A percentile compares a stretch with the other conserved stretches of the same genome.
Conservation (phyloP, 2,329 filamentous ascomycete genomes). For the Colletotrichum brevisporum region DNA sequence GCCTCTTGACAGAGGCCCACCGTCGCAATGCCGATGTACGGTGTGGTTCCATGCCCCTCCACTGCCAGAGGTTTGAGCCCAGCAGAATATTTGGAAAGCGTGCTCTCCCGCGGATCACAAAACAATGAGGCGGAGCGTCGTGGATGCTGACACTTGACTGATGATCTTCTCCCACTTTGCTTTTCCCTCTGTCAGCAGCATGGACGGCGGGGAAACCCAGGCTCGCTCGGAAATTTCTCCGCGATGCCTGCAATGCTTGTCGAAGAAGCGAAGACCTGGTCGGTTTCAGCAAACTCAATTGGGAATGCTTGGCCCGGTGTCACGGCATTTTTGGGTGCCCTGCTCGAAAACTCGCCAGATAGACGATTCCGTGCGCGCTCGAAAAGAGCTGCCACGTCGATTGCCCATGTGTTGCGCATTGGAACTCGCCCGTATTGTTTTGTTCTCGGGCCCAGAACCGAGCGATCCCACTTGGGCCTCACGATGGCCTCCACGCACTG, state of each 20-base stretch:
- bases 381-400: not conserved
- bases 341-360: conserved; percentile 5
- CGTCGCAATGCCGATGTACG: conserved; percentile 31
- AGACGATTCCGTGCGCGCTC: not conserved
- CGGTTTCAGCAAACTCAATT: conserved; percentile 38
- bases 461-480: conserved; percentile 7
- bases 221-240: conserved; percentile 31
- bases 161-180: conserved; percentile 5
- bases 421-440: not conserved
- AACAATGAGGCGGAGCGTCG: conserved; percentile 33
- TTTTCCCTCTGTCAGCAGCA: conserved; percentile 6
- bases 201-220: conserved; percentile 13
- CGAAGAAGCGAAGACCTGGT: conserved; percentile 27
- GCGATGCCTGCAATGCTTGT: conserved; percentile 37
- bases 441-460: not conserved
- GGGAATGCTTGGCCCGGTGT: conserved; percentile 38
- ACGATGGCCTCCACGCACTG: conserved; percentile 2
- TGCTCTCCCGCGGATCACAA: conserved; percentile 21
- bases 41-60: conserved; percentile 6
- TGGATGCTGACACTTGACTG: conserved; percentile 22
- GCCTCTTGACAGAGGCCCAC: conserved; percentile 28
- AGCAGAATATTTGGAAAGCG: conserved; percentile 5
- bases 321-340: conserved; percentile 32
- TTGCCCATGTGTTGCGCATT: conserved; percentile 11
- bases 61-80: conserved; percentile 25